Evolutionary conservation across 176 grass and related monocot genomes (phyloP).

Genomic region (Tuctoria greenei): DNA sequence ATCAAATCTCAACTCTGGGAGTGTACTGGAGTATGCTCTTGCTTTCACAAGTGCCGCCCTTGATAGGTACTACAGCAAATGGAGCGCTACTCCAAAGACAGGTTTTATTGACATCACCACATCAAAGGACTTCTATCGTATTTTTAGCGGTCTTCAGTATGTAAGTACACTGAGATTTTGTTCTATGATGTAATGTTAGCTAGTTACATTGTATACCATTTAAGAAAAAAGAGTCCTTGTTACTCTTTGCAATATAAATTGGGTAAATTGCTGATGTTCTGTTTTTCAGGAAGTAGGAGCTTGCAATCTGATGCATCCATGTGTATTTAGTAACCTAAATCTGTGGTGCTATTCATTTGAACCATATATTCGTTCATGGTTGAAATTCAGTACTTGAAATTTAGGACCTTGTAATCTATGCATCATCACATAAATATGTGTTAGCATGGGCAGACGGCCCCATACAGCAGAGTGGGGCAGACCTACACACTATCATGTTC

Average conservation of each 20-base stretch:
- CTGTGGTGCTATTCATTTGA: neutral
- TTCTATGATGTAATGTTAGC: neutral
- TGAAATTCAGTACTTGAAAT: too few relatives aligned
- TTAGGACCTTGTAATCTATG: neutral
- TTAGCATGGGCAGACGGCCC: too few relatives aligned
- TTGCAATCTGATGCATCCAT: neutral
- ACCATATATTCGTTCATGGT: neutral
- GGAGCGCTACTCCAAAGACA: slow-evolving; percentile 96
- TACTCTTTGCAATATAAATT: slow-evolving; percentile 12
- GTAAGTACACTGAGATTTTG: slow-evolving; percentile 56
- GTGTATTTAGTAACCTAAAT: neutral
- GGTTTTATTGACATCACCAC: slow-evolving; percentile 98
- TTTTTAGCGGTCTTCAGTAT: slow-evolving; percentile 99
- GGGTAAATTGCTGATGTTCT: neutral
- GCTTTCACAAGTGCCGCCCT: slow-evolving; percentile 96
- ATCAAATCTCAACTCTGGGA: slow-evolving; percentile 77
- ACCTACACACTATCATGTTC: too few relatives aligned
- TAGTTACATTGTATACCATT: slow-evolving; percentile 5
- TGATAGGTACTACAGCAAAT: slow-evolving; percentile 98
- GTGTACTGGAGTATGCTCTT: slow-evolving; percentile 92
- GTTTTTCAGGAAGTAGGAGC: neutral
- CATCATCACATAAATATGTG: too few relatives aligned
- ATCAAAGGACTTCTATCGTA: slow-evolving; percentile 92
- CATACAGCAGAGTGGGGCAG: too few relatives aligned
- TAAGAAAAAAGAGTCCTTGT: neutral